A percentile compares a stretch with the other conserved stretches of the same genome.
Evolutionary conservation across 768 basidiomycete genomes (phyloP).

Genomic region (Russula olivacea): DNA sequence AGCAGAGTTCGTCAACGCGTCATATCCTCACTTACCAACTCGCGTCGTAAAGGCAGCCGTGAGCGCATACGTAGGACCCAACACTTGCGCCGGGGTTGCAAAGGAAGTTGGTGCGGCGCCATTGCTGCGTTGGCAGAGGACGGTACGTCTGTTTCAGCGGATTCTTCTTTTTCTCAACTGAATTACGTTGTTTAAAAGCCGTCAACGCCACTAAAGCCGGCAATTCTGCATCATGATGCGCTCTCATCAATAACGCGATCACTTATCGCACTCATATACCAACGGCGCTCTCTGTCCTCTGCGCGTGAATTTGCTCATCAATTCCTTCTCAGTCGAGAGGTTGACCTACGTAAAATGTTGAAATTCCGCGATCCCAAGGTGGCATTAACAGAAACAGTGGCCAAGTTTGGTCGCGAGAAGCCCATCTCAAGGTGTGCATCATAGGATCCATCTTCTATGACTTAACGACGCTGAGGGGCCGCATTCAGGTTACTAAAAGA

Average conservation of each 20-base stretch:
- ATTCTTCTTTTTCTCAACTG: neutral
- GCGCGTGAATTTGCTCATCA: slow-evolving; percentile 88
- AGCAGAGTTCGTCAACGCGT: slow-evolving; percentile 70
- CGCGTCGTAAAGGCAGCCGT: slow-evolving; percentile 87
- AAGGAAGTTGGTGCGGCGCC: slow-evolving; percentile 76
- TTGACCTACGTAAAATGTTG: slow-evolving; percentile 74
- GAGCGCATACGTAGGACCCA: slow-evolving; percentile 85
- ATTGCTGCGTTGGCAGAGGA: slow-evolving; percentile 76
- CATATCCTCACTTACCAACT: slow-evolving; percentile 88
- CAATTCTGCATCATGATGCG: slow-evolving; percentile 75
- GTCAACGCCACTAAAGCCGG: slow-evolving; percentile 41
- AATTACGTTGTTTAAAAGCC: slow-evolving; percentile 34
- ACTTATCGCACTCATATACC: slow-evolving; percentile 83
- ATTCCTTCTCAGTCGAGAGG: slow-evolving; percentile 79
- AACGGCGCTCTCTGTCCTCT: slow-evolving; percentile 74
- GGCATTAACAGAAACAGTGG: slow-evolving; percentile 65
- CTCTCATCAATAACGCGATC: slow-evolving; percentile 83
- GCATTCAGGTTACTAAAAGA: slow-evolving; percentile 73
- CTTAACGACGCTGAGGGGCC: slow-evolving; percentile 3
- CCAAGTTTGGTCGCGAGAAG: slow-evolving; percentile 58
- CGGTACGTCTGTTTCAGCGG: slow-evolving; percentile 40
- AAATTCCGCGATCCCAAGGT: slow-evolving; percentile 81
- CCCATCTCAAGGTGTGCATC: slow-evolving; percentile 59
- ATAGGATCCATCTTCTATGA: neutral
- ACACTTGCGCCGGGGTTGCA: slow-evolving; percentile 78